These are phyloP conservation scores for Sisymbrium altissimum DNA, from an alignment of 345 rosid species.

Conservation along the genomic window DNA sequence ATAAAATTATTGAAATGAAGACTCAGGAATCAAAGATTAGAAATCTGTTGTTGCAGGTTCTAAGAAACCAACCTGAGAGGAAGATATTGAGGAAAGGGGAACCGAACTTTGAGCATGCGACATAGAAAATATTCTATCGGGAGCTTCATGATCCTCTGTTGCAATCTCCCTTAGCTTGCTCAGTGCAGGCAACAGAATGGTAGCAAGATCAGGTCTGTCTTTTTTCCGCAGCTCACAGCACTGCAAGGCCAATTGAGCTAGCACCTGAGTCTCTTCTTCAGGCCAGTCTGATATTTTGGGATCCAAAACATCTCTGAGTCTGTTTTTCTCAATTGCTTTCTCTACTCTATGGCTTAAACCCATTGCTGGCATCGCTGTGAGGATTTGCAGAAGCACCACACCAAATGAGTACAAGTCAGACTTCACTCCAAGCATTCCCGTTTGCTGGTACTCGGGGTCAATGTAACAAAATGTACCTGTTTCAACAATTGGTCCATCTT, in stretches of 20 bases:
- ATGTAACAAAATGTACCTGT: conserved; percentile 73
- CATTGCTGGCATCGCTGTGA: conserved; percentile 68
- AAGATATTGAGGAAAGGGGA: conserved; percentile 17
- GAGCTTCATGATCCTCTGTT: conserved; percentile 24
- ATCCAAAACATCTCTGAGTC: conserved; percentile 55
- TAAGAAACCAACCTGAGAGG: conserved; percentile 22
- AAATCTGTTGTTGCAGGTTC: conserved; percentile 12
- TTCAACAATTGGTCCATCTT: conserved; percentile 6
- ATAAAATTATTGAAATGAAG: conserved; percentile 1
- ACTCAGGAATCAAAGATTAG: conserved; percentile 2
- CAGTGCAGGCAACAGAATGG: conserved; percentile 59
- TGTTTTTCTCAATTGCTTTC: conserved; percentile 54
- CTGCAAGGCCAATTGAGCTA: conserved; percentile 62
- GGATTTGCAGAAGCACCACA: conserved; percentile 68
- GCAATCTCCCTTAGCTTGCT: conserved; percentile 48
- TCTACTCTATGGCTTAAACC: conserved; percentile 62
- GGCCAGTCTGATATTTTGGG: conserved; percentile 76
- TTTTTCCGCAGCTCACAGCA: conserved; percentile 81
- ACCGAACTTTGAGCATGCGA: conserved; percentile 12
- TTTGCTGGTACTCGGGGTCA: conserved; percentile 86
- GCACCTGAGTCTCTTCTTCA: conserved; percentile 47
- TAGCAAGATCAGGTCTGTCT: conserved; percentile 76
- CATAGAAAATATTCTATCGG: background rate
- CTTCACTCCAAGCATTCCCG: conserved; percentile 82
- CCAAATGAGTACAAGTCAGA: conserved; percentile 82